A percentile compares a stretch with the other conserved stretches of the same genome.
Conservation (phyloP, 2,329 filamentous ascomycete species). For the Graphilbum sp. region DNA sequence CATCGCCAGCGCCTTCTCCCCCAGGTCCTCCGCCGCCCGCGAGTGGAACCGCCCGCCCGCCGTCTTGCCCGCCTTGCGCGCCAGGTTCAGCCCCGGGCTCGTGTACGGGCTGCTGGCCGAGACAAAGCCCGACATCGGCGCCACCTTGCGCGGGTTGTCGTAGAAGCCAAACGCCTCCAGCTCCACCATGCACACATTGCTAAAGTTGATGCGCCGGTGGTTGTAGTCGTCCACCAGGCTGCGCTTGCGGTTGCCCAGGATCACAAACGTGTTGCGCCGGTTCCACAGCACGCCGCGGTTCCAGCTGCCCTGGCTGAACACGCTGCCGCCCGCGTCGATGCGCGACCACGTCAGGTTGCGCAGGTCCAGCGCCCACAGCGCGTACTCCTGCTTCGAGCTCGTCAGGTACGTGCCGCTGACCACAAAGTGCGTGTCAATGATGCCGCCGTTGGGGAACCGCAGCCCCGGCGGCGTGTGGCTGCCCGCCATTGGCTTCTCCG, state of each 20-base stretch:
- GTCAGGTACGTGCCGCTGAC: constrained; percentile 96
- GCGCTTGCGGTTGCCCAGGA: constrained; percentile 82
- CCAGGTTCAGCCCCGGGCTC: constrained; percentile 36
- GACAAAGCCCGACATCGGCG: constrained; percentile 66
- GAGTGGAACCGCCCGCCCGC: constrained; percentile 64
- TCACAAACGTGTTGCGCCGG: constrained; percentile 85
- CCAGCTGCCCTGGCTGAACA: constrained; percentile 96
- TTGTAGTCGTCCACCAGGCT: constrained; percentile 97
- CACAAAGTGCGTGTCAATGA: constrained; percentile 92
- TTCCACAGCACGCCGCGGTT: constrained; percentile 91
- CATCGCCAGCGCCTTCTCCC: constrained; percentile 60
- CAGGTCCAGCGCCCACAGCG: constrained; percentile 85
- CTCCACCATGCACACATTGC: constrained; percentile 92
- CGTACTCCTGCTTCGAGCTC: constrained; percentile 95
- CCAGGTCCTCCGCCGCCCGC: constrained; percentile 67
- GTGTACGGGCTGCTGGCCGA: constrained; percentile 63
- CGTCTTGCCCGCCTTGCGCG: constrained; percentile 44
- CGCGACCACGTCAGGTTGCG: constrained; percentile 82
- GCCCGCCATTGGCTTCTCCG: constrained; percentile 79
- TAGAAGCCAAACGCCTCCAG: constrained; percentile 94
- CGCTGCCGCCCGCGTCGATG: constrained; percentile 84
- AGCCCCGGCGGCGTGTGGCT: constrained; percentile 79
- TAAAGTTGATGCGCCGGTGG: constrained; percentile 92
- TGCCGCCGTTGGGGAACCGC: constrained; percentile 86
- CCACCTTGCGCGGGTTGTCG: constrained; percentile 72